These are phyloP conservation scores for Ceratorhiza oryzae-sativae DNA, from an alignment of 1,284 basidiomycete genomes.

Conservation along the genomic window DNA sequence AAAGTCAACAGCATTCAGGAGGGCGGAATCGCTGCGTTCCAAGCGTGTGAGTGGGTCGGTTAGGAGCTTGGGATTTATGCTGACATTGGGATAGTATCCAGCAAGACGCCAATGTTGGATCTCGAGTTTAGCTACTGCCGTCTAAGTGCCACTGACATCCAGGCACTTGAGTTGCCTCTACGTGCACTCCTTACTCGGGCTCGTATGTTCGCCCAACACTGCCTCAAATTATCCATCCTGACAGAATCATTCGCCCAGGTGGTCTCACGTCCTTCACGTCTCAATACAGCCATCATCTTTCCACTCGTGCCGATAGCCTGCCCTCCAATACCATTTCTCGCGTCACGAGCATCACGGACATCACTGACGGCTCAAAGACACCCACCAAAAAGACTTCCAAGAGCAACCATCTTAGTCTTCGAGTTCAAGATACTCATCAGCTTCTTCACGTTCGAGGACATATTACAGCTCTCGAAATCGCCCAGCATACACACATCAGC, in stretches of 20 bases:
- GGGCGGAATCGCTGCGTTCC: slow-evolving; percentile 45
- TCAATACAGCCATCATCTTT: slow-evolving; percentile 38
- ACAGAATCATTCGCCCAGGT: slow-evolving; percentile 11
- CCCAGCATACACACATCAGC: slow-evolving; percentile 54
- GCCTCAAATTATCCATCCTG: background rate
- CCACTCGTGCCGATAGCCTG: slow-evolving; percentile 29
- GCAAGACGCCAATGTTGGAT: slow-evolving; percentile 58
- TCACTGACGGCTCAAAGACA: background rate
- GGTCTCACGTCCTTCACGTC: slow-evolving; percentile 37
- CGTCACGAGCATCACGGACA: background rate
- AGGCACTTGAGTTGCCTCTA: slow-evolving; percentile 43
- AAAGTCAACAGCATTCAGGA: slow-evolving; percentile 48
- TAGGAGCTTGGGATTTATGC: background rate
- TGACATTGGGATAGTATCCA: slow-evolving; percentile 49
- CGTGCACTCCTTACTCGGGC: slow-evolving; percentile 33
- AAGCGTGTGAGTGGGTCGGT: slow-evolving; percentile 46
- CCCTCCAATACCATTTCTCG: slow-evolving; percentile 2
- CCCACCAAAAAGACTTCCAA: background rate
- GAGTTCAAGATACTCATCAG: slow-evolving; percentile 53
- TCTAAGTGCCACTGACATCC: slow-evolving; percentile 62
- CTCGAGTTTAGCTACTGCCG: slow-evolving; percentile 63
- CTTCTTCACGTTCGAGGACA: slow-evolving; percentile 53
- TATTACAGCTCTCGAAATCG: slow-evolving; percentile 50
- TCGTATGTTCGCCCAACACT: slow-evolving; percentile 23
- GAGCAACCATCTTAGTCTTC: slow-evolving; percentile 14